phyloP scores from a whole-genome alignment of 805 yeast genomes.

The Pichia insulana region DNA sequence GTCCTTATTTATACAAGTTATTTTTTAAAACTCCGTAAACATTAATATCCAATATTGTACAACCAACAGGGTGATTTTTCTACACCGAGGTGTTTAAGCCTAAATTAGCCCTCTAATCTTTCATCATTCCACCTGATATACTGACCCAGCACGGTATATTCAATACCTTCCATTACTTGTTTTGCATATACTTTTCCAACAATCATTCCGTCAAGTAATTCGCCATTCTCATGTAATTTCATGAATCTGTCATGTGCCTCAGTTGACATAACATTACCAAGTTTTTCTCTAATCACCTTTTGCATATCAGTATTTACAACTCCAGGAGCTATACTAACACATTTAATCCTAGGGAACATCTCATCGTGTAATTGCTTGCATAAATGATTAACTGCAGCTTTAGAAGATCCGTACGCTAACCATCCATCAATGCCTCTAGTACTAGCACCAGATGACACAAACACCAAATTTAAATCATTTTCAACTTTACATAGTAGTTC shows the following conservation, averaged over 20 bases:
- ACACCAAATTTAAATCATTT: slow-evolving; percentile 43
- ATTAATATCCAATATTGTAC: neutral
- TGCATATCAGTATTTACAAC: slow-evolving; percentile 93
- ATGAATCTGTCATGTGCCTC: slow-evolving; percentile 53
- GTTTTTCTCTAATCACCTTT: slow-evolving; percentile 57
- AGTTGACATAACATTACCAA: slow-evolving; percentile 50
- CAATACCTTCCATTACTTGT: slow-evolving; percentile 55
- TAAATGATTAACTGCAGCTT: slow-evolving; percentile 83
- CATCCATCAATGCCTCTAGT: slow-evolving; percentile 59
- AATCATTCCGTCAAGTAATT: slow-evolving; percentile 56
- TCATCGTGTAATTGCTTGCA: slow-evolving; percentile 61
- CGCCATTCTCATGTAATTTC: slow-evolving; percentile 47
- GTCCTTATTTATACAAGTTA: neutral
- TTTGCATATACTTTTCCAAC: slow-evolving; percentile 69
- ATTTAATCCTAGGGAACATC: slow-evolving; percentile 43
- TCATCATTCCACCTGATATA: slow-evolving; percentile 43
- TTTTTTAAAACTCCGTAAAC: neutral
- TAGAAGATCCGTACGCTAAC: slow-evolving; percentile 88
- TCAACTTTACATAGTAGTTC: slow-evolving; percentile 35
- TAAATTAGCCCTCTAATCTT: neutral
- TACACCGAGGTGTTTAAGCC: neutral
- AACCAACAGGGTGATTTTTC: neutral
- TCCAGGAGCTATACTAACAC: slow-evolving; percentile 85
- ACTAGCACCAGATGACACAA: slow-evolving; percentile 88
- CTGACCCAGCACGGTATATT: slow-evolving; percentile 55